Conservation (phyloP, 176 grass and related monocot species). For the Ampelocalamus luodianensis region DNA sequence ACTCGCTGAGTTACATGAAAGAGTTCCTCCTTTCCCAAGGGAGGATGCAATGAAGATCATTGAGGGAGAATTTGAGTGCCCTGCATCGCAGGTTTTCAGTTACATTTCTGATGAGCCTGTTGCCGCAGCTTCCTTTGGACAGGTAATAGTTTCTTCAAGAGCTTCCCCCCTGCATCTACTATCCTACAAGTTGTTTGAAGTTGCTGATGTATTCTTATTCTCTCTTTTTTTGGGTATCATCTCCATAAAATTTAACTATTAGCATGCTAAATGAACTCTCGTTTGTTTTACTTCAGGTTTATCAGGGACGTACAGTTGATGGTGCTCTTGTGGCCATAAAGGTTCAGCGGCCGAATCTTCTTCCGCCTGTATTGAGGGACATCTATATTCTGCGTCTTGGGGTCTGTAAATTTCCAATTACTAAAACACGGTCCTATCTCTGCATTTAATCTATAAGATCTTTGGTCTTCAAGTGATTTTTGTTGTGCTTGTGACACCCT, state of each 20-base stretch:
- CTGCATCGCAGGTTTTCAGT: slow-evolving; percentile 67
- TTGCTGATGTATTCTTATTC: background rate
- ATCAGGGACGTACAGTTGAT: slow-evolving; percentile 77
- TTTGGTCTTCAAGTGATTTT: background rate
- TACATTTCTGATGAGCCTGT: slow-evolving; percentile 84
- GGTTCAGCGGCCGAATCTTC: slow-evolving; percentile 83
- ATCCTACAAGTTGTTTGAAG: slow-evolving; percentile 8
- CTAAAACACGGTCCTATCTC: background rate
- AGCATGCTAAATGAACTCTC: slow-evolving; percentile 12
- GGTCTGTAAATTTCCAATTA: slow-evolving; percentile 61
- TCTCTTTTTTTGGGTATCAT: background rate
- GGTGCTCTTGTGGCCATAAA: slow-evolving; percentile 86
- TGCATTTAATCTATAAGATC: slow-evolving; percentile 6
- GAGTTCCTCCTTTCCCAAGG: slow-evolving; percentile 80
- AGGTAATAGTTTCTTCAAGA: slow-evolving; percentile 54
- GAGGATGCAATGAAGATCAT: slow-evolving; percentile 84
- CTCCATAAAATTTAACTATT: slow-evolving; percentile 12
- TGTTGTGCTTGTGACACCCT: slow-evolving; percentile 17
- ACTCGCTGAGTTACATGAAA: slow-evolving; percentile 83
- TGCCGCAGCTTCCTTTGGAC: slow-evolving; percentile 89
- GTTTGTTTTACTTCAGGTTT: slow-evolving; percentile 63
- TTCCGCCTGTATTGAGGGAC: slow-evolving; percentile 81
- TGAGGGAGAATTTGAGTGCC: slow-evolving; percentile 67
- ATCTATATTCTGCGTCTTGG: slow-evolving; percentile 91
- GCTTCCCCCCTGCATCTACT: background rate